Percentiles rank a stretch among this genome's conserved stretches.
These are phyloP conservation scores for Apostasia ramifera DNA, from an alignment of 106 monocot species.

Conservation along the genomic window DNA sequence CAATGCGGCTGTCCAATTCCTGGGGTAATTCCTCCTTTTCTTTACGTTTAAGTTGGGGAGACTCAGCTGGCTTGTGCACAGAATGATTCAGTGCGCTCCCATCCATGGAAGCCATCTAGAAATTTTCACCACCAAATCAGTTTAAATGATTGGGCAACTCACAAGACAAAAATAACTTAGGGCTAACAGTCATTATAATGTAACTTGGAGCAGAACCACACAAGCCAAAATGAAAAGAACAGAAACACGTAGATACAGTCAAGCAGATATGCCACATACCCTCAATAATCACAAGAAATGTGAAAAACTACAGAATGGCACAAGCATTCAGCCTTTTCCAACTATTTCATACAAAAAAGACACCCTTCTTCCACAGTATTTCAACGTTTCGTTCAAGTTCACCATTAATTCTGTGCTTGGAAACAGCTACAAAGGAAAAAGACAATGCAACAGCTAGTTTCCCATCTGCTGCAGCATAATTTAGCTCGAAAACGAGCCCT, in stretches of 20 bases:
- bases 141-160: background rate
- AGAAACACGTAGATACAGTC: background rate
- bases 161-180: background rate
- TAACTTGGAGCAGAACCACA: background rate
- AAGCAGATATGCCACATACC: background rate
- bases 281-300: background rate
- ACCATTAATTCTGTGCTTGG: background rate
- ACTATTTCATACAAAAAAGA: background rate
- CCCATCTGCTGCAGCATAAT: background rate
- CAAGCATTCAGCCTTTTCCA: background rate
- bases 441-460: background rate
- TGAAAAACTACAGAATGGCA: background rate
- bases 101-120: conserved; percentile 33
- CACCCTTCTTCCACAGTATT: background rate
- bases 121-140: background rate
- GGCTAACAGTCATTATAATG: background rate
- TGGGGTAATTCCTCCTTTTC: conserved; percentile 27
- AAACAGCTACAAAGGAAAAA: background rate
- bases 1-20: conserved; percentile 18
- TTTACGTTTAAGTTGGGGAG: conserved; percentile 32
- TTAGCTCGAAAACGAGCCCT: background rate
- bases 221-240: background rate
- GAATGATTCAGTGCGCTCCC: conserved; percentile 38
- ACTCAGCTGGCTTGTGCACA: conserved; percentile 34
- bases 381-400: background rate